Conservation (phyloP, 495 filamentous ascomycete species). For the Hyaloscypha finlandica region DNA sequence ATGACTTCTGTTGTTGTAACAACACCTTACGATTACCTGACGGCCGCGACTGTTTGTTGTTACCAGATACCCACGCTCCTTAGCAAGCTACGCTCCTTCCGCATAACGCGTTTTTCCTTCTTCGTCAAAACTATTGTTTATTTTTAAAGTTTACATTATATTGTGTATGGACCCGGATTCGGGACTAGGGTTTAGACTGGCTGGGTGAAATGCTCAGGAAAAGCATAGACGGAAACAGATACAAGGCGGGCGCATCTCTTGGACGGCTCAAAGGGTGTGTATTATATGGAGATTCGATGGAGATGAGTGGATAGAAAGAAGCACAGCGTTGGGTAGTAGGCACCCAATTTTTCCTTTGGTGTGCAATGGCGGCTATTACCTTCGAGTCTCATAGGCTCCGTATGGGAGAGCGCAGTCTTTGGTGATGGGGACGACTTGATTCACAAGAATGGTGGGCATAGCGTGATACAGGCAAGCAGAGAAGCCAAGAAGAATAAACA, state of each 20-base stretch:
- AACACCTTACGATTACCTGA: slow-evolving; percentile 18
- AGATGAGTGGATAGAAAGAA: slow-evolving; percentile 8
- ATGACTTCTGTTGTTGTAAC: slow-evolving; percentile 11
- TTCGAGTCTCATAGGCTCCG: slow-evolving; percentile 16
- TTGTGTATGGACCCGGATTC: slow-evolving; percentile 18
- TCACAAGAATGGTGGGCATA: neutral
- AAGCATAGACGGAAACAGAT: neutral
- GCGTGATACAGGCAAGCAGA: neutral
- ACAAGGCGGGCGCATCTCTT: slow-evolving; percentile 7
- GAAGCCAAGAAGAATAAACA: neutral
- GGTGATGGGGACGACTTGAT: neutral
- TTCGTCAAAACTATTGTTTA: slow-evolving; percentile 18
- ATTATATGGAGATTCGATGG: slow-evolving; percentile 6
- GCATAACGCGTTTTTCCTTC: neutral
- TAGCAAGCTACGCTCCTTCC: slow-evolving; percentile 28
- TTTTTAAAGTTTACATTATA: slow-evolving; percentile 24
- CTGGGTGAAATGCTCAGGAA: neutral
- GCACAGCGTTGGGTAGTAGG: neutral
- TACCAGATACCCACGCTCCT: slow-evolving; percentile 30
- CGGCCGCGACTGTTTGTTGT: slow-evolving; percentile 4
- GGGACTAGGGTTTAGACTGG: slow-evolving; percentile 4
- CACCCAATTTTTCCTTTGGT: neutral
- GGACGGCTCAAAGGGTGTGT: slow-evolving; percentile 8
- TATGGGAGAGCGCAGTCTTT: slow-evolving; percentile 36
- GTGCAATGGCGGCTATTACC: slow-evolving; percentile 32